Percentiles rank a stretch among this genome's conserved stretches.
phyloP scores from a whole-genome alignment of 2,329 filamentous ascomycete species.

The Venturia effusa region DNA sequence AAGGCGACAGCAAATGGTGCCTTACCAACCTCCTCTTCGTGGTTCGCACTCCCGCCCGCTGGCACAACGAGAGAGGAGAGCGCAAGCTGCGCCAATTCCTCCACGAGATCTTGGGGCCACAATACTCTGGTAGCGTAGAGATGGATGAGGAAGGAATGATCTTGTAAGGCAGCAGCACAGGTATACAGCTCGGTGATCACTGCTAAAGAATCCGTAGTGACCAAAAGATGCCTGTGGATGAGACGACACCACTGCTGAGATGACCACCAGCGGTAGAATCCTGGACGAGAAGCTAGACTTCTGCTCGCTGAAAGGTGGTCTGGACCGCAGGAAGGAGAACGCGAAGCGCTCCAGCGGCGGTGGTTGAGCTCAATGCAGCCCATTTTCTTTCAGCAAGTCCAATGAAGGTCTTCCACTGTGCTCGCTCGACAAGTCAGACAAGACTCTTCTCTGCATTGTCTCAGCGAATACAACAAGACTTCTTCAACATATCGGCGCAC shows the following conservation, averaged over 20 bases:
- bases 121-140: not conserved
- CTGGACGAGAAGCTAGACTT: slow-evolving; percentile 32
- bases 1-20: not conserved
- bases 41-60: not conserved
- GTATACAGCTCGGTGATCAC: not conserved
- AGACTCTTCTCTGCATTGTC: not conserved
- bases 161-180: not conserved
- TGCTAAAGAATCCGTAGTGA: not conserved
- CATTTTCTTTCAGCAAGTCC: not conserved
- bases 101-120: not conserved
- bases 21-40: not conserved
- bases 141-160: not conserved
- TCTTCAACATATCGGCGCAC: slow-evolving; percentile 16
- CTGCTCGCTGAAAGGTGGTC: slow-evolving; percentile 29
- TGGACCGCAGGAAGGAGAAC: slow-evolving; percentile 8
- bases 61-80: not conserved
- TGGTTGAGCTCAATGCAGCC: slow-evolving; percentile 23
- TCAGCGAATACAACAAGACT: slow-evolving; percentile 13
- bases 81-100: not conserved
- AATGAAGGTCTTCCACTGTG: slow-evolving; percentile 19
- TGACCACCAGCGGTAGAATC: slow-evolving; percentile 24
- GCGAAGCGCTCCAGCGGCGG: slow-evolving; percentile 26
- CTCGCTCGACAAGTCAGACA: not conserved
- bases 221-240: not conserved
- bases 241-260: not conserved